A percentile compares a stretch with the other conserved stretches of the same genome.
Conservation (phyloP, 2,329 filamentous ascomycete species). For the Ophiobolus disseminans region DNA sequence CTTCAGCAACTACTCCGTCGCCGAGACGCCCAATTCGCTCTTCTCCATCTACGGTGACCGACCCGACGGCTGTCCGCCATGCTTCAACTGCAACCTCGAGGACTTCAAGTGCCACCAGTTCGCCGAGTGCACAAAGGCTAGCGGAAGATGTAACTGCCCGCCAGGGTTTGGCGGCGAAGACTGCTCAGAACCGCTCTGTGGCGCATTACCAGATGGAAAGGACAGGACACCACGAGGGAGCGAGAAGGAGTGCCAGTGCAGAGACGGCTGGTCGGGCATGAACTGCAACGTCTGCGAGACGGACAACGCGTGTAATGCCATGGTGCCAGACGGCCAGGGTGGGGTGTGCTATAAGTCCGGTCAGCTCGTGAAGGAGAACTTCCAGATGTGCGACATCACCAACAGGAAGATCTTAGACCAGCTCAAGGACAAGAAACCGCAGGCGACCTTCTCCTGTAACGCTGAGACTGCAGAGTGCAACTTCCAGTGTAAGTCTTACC, state of each 20-base stretch:
- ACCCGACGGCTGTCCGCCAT: conserved; percentile 80
- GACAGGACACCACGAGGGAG: conserved; percentile 78
- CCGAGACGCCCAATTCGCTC: conserved; percentile 57
- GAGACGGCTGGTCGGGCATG: conserved; percentile 93
- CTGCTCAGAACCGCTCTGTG: conserved; percentile 89
- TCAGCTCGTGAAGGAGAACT: conserved; percentile 90
- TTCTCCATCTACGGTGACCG: conserved; percentile 75
- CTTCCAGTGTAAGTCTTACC: conserved; percentile 79
- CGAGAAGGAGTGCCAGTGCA: conserved; percentile 75
- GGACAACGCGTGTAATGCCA: conserved; percentile 80
- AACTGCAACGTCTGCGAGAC: conserved; percentile 95
- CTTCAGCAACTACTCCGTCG: conserved; percentile 58
- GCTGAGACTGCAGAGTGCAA: conserved; percentile 78
- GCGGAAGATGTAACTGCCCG: conserved; percentile 91
- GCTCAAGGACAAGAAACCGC: conserved; percentile 82
- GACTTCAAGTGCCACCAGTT: conserved; percentile 92
- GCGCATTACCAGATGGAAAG: conserved; percentile 78
- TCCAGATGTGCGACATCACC: conserved; percentile 97
- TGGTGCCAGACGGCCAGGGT: conserved; percentile 82
- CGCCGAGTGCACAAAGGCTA: conserved; percentile 84
- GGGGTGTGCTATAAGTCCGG: conserved; percentile 93
- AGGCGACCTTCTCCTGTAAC: conserved; percentile 94
- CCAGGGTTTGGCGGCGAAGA: conserved; percentile 93
- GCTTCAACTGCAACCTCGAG: conserved; percentile 97
- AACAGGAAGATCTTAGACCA: conserved; percentile 92